phyloP scores from a whole-genome alignment of 2,329 filamentous ascomycete species.

The Colletotrichum lini region DNA sequence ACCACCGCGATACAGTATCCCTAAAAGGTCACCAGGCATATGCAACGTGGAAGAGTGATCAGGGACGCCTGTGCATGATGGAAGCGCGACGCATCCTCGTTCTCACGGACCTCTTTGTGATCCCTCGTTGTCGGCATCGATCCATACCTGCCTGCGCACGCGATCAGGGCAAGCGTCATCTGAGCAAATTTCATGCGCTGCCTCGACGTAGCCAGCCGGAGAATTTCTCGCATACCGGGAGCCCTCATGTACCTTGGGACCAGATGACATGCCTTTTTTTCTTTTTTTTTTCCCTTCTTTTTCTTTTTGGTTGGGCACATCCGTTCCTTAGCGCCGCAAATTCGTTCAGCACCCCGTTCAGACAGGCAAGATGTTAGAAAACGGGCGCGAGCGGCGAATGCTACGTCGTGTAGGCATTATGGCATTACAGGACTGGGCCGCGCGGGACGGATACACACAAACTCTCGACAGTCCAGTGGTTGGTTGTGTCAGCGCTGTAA shows the following conservation, averaged over 20 bases:
- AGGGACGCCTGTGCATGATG: conserved; percentile 27
- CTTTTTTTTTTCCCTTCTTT: too few relatives aligned
- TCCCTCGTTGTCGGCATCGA: conserved; percentile 40
- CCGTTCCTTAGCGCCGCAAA: conserved; percentile 1
- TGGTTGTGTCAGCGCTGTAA: conserved; percentile 28
- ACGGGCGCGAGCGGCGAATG: neutral
- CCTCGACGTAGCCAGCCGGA: conserved; percentile 47
- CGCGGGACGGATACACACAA: conserved; percentile 3
- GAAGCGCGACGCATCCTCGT: conserved; percentile 45
- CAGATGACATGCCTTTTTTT: neutral
- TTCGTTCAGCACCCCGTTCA: conserved; percentile 13
- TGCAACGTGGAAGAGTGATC: conserved; percentile 9
- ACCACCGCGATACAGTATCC: neutral
- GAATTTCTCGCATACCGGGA: conserved; percentile 43
- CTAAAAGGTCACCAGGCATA: neutral
- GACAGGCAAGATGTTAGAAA: neutral
- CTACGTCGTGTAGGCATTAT: neutral
- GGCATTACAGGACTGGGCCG: neutral
- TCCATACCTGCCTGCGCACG: conserved; percentile 35
- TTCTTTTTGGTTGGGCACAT: conserved; percentile 3
- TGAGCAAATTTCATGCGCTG: conserved; percentile 50
- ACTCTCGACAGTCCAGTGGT: conserved; percentile 4
- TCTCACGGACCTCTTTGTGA: conserved; percentile 50
- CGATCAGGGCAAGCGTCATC: conserved; percentile 36
- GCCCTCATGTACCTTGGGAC: neutral